These are phyloP conservation scores for Aspergillus ustus DNA, from an alignment of 2,329 filamentous ascomycete genomes.

Conservation along the genomic window DNA sequence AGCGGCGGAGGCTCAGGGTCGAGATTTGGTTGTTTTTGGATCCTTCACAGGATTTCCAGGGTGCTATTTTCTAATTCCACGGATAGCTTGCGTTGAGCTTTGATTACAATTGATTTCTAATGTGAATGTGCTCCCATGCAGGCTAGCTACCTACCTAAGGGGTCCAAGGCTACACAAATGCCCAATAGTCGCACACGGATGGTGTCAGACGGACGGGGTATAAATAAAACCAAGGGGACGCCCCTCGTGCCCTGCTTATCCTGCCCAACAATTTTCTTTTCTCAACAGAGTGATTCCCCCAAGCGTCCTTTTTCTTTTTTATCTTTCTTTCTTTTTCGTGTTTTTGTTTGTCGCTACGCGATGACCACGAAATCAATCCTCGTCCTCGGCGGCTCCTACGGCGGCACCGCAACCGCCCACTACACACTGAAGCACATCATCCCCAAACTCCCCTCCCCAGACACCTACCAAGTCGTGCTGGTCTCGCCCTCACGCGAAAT, in stretches of 20 bases:
- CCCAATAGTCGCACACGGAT: not conserved
- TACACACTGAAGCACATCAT: conserved; percentile 59
- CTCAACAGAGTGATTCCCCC: no score
- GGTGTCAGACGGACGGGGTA: not conserved
- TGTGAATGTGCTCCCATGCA: not conserved
- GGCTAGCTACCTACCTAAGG: no score
- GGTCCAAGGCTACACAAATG: no score
- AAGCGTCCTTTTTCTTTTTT: no score
- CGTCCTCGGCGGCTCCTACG: conserved; percentile 60
- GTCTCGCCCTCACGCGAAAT: conserved; percentile 49
- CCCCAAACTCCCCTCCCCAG: conserved; percentile 44
- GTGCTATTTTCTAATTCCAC: no score
- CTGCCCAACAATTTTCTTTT: no score
- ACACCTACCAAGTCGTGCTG: conserved; percentile 48
- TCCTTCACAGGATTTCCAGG: no score
- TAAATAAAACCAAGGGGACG: not conserved
- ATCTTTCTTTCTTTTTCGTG: no score
- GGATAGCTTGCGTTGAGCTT: no score
- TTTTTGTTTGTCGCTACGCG: no score
- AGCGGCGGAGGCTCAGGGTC: no score
- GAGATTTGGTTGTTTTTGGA: no score
- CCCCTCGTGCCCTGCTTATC: not conserved
- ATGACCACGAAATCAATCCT: conserved; percentile 39
- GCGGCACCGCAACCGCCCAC: conserved; percentile 57
- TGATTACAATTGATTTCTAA: not conserved